Evolutionary conservation across 179 eudicot species (phyloP), one percentile per base, ranked within the genome.

Genomic region (Vitellaria paradoxa): DNA sequence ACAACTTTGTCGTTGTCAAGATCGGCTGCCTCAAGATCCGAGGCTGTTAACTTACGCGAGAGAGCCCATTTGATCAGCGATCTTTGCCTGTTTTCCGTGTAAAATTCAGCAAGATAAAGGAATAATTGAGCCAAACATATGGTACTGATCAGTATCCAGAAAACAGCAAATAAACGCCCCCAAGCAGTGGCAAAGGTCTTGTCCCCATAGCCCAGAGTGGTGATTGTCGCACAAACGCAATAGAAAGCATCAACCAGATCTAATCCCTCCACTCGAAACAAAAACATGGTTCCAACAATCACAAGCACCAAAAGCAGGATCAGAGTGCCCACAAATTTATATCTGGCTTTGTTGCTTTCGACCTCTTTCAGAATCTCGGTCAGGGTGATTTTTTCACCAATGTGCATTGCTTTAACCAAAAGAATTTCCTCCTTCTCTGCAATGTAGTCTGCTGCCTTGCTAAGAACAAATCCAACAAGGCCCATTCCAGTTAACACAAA

Each of bases 151-250:
- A 87, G 65, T 62, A 93, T 93, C 97, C 98, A 90, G 45, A 89
- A 52, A 9, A 91, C 83, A 24, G 97, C 98, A 80, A 93, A 93
- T 21, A 81, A 2, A 46, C 97, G 91, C 18, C 98, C 98, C 68
- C 81, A 81, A 74, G 73, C 47, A 0, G 93, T 91, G 37, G 92
- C 86, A 73, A 93, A 93, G 76, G 91, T 86, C 56, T 86, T 77
- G 65, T 90, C 98, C 49, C 97, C 97, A 80, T 91, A 93, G 9
- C 98, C 96, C 76, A 93, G 80, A 55, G 97, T 86, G 2, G 94
- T 87, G 61, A 93, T 86, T 0, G 98, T 93, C 11, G 86, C 84
- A 74, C 94, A 93, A 64, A 93, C 98, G 76, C 94, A 87, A 80
- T 93, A 91, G 65, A 93, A 85, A 0, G 98, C 91, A 79, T 93